phyloP scores from a whole-genome alignment of 2,329 filamentous ascomycete species.

The Periconia macrospinosa region DNA sequence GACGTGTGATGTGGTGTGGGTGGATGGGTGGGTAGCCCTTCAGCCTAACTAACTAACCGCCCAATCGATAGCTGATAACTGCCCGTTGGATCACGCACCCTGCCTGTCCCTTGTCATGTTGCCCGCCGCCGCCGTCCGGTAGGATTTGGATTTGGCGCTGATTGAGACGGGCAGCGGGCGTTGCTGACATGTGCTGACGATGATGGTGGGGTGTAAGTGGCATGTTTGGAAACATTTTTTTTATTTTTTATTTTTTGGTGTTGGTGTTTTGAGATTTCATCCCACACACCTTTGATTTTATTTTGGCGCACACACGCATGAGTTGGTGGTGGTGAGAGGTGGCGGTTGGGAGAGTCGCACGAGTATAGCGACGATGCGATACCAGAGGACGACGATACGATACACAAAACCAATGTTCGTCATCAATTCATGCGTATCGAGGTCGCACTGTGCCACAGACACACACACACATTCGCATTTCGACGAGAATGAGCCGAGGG shows the following conservation, averaged over 20 bases:
- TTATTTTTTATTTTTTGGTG: no score
- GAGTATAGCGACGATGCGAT: no score
- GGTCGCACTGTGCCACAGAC: not conserved
- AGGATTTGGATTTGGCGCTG: conserved; percentile 20
- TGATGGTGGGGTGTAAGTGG: not conserved
- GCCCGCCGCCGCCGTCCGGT: no score
- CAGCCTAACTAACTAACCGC: conserved; percentile 42
- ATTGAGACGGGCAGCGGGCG: not conserved
- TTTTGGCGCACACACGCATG: no score
- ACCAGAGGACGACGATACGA: no score
- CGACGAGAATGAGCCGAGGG: not conserved
- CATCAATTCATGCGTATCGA: no score
- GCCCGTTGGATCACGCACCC: conserved; percentile 28
- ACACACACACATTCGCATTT: not conserved
- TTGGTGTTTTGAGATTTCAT: no score
- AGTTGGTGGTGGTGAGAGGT: no score
- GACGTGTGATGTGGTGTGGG: not conserved
- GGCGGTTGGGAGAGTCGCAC: no score
- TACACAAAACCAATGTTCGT: not conserved
- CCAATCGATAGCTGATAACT: conserved; percentile 45
- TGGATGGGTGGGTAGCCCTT: conserved; percentile 3
- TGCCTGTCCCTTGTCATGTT: conserved; percentile 20
- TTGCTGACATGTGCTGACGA: not conserved
- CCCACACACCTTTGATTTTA: no score
- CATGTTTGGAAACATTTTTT: conserved; percentile 38